These are phyloP conservation scores for Aspergillus sp. DNA, from an alignment of 2,329 filamentous ascomycete genomes.

Conservation along the genomic window DNA sequence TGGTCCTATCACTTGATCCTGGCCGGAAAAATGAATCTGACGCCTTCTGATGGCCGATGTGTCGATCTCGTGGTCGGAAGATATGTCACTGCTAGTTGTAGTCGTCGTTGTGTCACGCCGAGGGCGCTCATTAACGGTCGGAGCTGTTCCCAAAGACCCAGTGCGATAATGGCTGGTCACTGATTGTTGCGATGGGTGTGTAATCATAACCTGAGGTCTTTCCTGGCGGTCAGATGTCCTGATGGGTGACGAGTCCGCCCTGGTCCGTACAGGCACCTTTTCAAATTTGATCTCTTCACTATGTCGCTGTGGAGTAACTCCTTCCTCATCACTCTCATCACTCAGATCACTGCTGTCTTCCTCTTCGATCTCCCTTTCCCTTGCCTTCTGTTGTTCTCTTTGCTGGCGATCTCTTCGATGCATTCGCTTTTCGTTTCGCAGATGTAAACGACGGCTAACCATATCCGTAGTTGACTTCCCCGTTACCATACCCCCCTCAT, in stretches of 20 bases:
- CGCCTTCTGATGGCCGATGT: conserved; percentile 54
- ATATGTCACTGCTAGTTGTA: conserved; percentile 65
- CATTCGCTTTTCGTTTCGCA: conserved; percentile 31
- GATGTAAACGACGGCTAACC: conserved; percentile 47
- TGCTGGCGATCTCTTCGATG: conserved; percentile 41
- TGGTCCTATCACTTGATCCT: conserved; percentile 37
- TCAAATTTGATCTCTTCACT: conserved; percentile 92
- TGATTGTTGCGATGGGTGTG: conserved; percentile 54
- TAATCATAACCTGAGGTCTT: conserved; percentile 51
- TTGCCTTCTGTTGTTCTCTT: conserved; percentile 53
- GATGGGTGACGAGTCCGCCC: conserved; percentile 85
- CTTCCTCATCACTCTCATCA: conserved; percentile 66
- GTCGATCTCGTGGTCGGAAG: conserved; percentile 63
- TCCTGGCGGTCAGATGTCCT: conserved; percentile 53
- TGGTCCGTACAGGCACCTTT: conserved; percentile 86
- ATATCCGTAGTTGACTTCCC: conserved; percentile 58
- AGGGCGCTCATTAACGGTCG: conserved; percentile 53
- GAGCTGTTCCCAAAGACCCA: conserved; percentile 57
- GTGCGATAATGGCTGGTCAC: conserved; percentile 50
- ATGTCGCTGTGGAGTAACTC: conserved; percentile 54
- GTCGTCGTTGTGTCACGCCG: conserved; percentile 65
- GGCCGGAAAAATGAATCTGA: conserved; percentile 48
- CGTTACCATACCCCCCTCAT: conserved; percentile 64
- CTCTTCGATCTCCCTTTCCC: conserved; percentile 56
- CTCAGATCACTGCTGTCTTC: conserved; percentile 67